phyloP scores from a whole-genome alignment of 2,329 filamentous ascomycete species.

The Aspergillus terreus region DNA sequence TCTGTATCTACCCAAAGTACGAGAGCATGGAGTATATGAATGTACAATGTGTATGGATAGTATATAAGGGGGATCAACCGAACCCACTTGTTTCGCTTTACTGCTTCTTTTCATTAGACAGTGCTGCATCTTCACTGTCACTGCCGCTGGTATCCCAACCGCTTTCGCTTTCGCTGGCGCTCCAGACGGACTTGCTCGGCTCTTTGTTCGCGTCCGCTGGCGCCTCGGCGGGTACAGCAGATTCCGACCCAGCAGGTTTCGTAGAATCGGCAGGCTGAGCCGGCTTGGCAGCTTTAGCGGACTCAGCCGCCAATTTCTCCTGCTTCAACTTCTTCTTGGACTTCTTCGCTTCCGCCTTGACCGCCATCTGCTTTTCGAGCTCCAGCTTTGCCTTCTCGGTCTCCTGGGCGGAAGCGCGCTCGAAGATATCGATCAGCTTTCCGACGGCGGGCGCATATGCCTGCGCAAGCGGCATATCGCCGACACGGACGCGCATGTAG shows the following conservation, averaged over 20 bases:
- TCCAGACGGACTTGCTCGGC: constrained; percentile 24
- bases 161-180: constrained; percentile 35
- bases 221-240: too few relatives aligned
- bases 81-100: too few relatives aligned
- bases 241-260: constrained; percentile 1
- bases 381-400: constrained; percentile 21
- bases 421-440: constrained; percentile 46
- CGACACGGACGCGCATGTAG: constrained; percentile 60
- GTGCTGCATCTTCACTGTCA: constrained; percentile 1
- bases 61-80: too few relatives aligned
- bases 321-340: constrained; percentile 20
- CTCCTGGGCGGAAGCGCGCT: constrained; percentile 28
- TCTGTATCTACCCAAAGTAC: not conserved
- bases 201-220: not conserved
- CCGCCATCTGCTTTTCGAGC: constrained; percentile 18
- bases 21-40: not conserved
- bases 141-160: constrained; percentile 31
- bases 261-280: not conserved
- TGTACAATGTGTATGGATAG: too few relatives aligned
- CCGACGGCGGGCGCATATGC: constrained; percentile 55
- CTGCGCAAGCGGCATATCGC: constrained; percentile 56
- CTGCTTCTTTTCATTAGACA: not conserved
- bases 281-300: too few relatives aligned
- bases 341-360: constrained; percentile 21
- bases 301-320: constrained; percentile 1